A percentile compares a stretch with the other conserved stretches of the same genome.
These are phyloP conservation scores for Aristolochia californica DNA, from an alignment of 164 flowering plant genomes.

Conservation along the genomic window DNA sequence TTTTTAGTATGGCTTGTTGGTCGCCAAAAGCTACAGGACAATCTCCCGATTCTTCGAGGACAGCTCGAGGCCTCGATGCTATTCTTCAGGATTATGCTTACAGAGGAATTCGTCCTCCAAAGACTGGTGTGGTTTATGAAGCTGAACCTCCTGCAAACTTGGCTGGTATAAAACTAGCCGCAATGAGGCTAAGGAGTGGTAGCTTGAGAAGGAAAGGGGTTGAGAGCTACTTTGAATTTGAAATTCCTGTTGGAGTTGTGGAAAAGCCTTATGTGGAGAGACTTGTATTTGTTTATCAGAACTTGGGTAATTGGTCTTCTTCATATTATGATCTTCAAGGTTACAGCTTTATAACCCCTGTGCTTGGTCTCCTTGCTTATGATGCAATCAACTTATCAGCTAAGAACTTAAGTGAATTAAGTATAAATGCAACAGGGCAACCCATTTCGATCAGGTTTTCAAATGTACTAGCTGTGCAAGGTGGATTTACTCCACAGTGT, in stretches of 20 bases:
- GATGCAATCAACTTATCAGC: conserved; percentile 55
- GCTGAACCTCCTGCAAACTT: conserved; percentile 53
- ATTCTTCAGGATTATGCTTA: conserved; percentile 89
- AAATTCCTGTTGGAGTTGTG: conserved; percentile 50
- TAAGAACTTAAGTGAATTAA: conserved; percentile 42
- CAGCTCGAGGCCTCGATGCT: conserved; percentile 42
- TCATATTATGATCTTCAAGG: conserved; percentile 45
- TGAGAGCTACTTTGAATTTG: conserved; percentile 40
- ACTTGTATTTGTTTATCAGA: conserved; percentile 78
- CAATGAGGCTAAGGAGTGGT: conserved; percentile 78
- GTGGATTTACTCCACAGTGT: conserved; percentile 42
- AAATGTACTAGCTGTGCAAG: conserved; percentile 21
- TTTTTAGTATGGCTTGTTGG: conserved; percentile 18
- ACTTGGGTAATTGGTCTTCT: conserved; percentile 61
- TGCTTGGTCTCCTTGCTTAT: conserved; percentile 75
- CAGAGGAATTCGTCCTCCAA: conserved; percentile 48
- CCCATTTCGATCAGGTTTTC: conserved; percentile 44
- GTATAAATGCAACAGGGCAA: conserved; percentile 29
- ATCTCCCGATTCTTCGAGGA: conserved; percentile 7
- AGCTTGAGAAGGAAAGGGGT: conserved; percentile 56
- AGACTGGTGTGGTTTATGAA: conserved; percentile 47
- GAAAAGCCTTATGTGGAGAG: conserved; percentile 69
- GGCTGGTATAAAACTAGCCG: conserved; percentile 51
- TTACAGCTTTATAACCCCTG: conserved; percentile 55
- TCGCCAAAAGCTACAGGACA: conserved; percentile 24